phyloP scores from a whole-genome alignment of 2,329 filamentous ascomycete species.

The Curvularia lunata region DNA sequence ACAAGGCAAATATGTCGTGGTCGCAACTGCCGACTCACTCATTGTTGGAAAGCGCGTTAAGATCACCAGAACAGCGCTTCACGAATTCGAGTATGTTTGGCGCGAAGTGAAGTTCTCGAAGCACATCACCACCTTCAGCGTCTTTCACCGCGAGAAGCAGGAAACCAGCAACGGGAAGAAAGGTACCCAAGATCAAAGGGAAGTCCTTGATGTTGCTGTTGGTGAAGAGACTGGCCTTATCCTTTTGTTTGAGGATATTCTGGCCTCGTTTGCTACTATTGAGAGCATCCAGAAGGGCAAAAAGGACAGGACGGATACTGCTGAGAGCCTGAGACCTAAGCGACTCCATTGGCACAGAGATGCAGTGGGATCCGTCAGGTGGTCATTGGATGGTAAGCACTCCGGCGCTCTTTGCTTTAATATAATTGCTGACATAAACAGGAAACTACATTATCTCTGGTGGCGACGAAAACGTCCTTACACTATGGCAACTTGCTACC shows the following conservation, averaged over 20 bases:
- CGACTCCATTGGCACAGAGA: slow-evolving; percentile 91
- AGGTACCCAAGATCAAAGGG: slow-evolving; percentile 40
- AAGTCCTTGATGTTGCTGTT: slow-evolving; percentile 74
- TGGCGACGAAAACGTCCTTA: slow-evolving; percentile 85
- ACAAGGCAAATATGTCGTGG: slow-evolving; percentile 65
- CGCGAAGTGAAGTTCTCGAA: slow-evolving; percentile 64
- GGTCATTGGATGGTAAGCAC: slow-evolving; percentile 81
- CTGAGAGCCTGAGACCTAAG: slow-evolving; percentile 59
- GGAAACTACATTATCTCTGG: slow-evolving; percentile 94
- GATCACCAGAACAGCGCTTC: slow-evolving; percentile 40
- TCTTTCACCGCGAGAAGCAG: slow-evolving; percentile 62
- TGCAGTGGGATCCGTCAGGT: slow-evolving; percentile 83
- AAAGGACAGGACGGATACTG: slow-evolving; percentile 27
- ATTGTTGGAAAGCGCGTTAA: slow-evolving; percentile 64
- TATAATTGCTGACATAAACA: slow-evolving; percentile 44
- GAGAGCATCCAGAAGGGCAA: slow-evolving; percentile 49
- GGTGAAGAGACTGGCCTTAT: slow-evolving; percentile 80
- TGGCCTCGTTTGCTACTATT: slow-evolving; percentile 60
- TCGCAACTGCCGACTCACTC: slow-evolving; percentile 61
- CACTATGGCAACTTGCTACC: slow-evolving; percentile 93
- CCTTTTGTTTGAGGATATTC: slow-evolving; percentile 78
- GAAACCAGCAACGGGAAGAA: slow-evolving; percentile 37
- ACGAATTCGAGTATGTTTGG: slow-evolving; percentile 59
- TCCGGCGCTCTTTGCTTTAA: slow-evolving; percentile 5
- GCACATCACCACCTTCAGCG: slow-evolving; percentile 57